Evolutionary conservation across 495 filamentous ascomycete species (phyloP), one percentile per base, ranked within the genome.

Genomic region (Annulohypoxylon bovei): DNA sequence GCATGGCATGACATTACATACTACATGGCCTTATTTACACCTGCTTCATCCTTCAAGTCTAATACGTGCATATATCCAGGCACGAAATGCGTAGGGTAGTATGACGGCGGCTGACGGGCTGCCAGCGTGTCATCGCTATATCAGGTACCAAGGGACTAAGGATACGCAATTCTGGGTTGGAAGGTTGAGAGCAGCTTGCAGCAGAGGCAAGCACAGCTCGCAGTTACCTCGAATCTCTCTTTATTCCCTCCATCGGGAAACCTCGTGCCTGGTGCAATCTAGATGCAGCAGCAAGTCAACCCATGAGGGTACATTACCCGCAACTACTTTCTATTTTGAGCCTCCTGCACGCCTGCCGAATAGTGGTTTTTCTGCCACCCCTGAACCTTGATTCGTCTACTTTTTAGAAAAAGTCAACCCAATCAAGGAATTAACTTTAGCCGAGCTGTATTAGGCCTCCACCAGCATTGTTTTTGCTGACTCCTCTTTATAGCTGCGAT

Each of bases 241-340:
- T 37, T 62, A 16, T 50, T 60, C 44, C 25, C 49, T 33, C 12
- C 50, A 35, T 68, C 40, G 37, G 57, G 50, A 47, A 50, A 49
- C 47, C 35, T 62, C 52, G 57, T 66, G 42, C 52, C 56, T 65
- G 54, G 55, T 40, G 66, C 57, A 67, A 71, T 72, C 69, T 67
- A 64, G 69, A 72, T 67, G 64, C 64, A 67, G 69, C 56, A 61
- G 32, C 56, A 50, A 20, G 39, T 42, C 32, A 47, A 55, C 39
- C 49, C 49, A 52, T 20, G 37, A 47, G 35, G 64, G 60, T 50
- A 54, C 37, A 72, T 65, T 67, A 63, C 65, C 52, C 68, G 69
- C 63, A 63, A 67, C 62, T 53, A 68, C 70, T 72, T 72, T 60
- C 70, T 72, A 65, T 68, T 72, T 68, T 60, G 59, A 72, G 70